phyloP scores from a whole-genome alignment of 2,329 filamentous ascomycete genomes.

The Claviceps sp. region DNA sequence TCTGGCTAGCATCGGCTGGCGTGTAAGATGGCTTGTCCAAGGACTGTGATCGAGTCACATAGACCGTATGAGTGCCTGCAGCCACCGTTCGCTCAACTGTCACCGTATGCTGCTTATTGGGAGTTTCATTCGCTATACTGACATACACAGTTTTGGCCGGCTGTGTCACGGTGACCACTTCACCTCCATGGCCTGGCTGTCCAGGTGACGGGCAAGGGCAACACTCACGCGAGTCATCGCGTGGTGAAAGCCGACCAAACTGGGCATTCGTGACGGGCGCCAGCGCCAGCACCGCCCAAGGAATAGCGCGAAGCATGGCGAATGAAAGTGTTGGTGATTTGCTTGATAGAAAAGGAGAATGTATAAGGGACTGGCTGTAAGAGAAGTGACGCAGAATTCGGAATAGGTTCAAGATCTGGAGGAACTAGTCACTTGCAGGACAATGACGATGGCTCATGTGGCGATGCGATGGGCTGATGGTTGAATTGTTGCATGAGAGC shows the following conservation, averaged over 20 bases:
- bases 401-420: not conserved
- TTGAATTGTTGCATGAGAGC: not conserved
- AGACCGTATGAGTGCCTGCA: constrained; percentile 9
- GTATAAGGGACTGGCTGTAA: not conserved
- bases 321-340: not conserved
- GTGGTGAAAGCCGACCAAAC: constrained; percentile 10
- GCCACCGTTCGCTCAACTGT: constrained; percentile 9
- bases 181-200: constrained; percentile 5
- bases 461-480: constrained; percentile 2
- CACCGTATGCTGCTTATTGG: constrained; percentile 7
- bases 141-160: constrained; percentile 16
- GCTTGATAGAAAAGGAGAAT: not conserved
- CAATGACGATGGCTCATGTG: constrained; percentile 2
- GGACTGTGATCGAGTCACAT: constrained; percentile 4
- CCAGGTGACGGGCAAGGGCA: constrained; percentile 16
- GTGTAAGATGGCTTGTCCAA: not conserved
- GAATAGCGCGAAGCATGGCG: constrained; percentile 14
- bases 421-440: not conserved
- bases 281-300: constrained; percentile 15
- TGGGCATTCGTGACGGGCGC: constrained; percentile 15
- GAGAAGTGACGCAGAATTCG: not conserved
- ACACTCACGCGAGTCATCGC: constrained; percentile 13
- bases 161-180: constrained; percentile 16
- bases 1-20: constrained; percentile 1
- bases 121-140: constrained; percentile 8